phyloP scores from a whole-genome alignment of 2,329 filamentous ascomycete species.

The Talaromyces sp. region DNA sequence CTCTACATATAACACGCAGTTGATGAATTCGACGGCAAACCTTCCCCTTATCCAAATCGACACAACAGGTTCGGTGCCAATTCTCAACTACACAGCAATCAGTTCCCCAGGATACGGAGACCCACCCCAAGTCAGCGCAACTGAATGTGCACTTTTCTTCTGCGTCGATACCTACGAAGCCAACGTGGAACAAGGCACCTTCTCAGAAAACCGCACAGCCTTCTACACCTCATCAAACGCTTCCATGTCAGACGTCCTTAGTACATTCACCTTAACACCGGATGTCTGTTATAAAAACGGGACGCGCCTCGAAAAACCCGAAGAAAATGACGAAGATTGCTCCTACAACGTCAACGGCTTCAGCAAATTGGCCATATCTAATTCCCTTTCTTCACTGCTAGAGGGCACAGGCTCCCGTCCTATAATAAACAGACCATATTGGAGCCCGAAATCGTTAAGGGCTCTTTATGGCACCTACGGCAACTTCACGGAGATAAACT shows the following conservation, averaged over 20 bases:
- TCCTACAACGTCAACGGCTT: conserved; percentile 24
- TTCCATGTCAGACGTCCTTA: conserved; percentile 1
- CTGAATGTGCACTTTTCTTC: conserved; percentile 28
- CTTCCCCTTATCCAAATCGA: conserved; percentile 19
- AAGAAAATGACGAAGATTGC: conserved; percentile 14
- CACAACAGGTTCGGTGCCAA: conserved; percentile 9
- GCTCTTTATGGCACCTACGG: conserved; percentile 25
- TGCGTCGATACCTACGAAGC: conserved; percentile 27
- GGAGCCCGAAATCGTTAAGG: conserved; percentile 22
- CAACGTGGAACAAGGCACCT: conserved; percentile 17
- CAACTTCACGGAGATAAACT: conserved; percentile 22
- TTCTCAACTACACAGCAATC: conserved; percentile 29
- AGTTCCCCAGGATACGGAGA: conserved; percentile 18
- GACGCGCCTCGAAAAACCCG: conserved; percentile 7
- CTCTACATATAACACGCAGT: conserved; percentile 12
- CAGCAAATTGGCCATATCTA: conserved; percentile 21
- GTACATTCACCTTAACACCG: conserved; percentile 19
- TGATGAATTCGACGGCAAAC: conserved; percentile 25
- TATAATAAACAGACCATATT: conserved; percentile 24
- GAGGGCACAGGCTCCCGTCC: conserved; percentile 20
- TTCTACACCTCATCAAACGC: conserved; percentile 16
- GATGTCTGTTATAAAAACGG: conserved; percentile 27
- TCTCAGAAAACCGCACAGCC: conserved; percentile 17
- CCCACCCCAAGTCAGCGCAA: conserved; percentile 19
- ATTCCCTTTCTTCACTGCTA: conserved; percentile 21